Base-by-base conservation (phyloP, 2,329 filamentous ascomycete genomes). In the Fusarium sp. region DNA sequence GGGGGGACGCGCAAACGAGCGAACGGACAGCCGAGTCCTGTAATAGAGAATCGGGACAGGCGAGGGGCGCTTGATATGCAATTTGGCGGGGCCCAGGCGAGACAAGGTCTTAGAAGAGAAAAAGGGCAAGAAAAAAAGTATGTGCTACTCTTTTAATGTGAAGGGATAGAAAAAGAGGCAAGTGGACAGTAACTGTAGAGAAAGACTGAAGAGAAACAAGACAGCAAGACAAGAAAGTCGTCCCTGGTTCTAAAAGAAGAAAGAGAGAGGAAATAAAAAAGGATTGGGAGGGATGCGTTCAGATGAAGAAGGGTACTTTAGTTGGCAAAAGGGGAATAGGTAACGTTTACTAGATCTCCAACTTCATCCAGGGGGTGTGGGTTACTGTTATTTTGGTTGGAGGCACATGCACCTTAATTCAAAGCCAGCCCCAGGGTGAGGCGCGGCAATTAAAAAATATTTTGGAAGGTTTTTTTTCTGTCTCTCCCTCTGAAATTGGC, bases 1-100 rank as follows among this genome's bases (percentile, higher is more conserved):
- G 73, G 75, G 75, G 67, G 73, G 73, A 75, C 72, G 75, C 75
- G 77, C 76, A 77, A 80, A 79, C 76, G 78, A 80, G 75, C 66
- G 78, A 77, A 78, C 77, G 75, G 77, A 79, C 76, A 73, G 68
- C 71, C 70, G 72, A 75, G 75, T 76, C 73, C 73, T 75, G 71
- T 69, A 75, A 67, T 65, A 67, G 71, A 52, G 67, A 62, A 67
- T 64, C 62, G 52, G 54, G 54, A 68, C 72, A 71, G 71, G 74
- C 70, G 73, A 75, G 71, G 71, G 73, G 66, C 56, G 67, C 57
- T 58, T 69, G 61, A 71, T 78, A 79, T 78, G 78, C 76, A 78
- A 78, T 77, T 65, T 76, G 74, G 68, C 74, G 75, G 76, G 75
- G 75, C 56, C 55, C 54, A 63, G 65, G 57, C 61, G 63, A 73